phyloP scores from a whole-genome alignment of 1,139 yeast species.

The Suzukiozyma palmioleophila region DNA sequence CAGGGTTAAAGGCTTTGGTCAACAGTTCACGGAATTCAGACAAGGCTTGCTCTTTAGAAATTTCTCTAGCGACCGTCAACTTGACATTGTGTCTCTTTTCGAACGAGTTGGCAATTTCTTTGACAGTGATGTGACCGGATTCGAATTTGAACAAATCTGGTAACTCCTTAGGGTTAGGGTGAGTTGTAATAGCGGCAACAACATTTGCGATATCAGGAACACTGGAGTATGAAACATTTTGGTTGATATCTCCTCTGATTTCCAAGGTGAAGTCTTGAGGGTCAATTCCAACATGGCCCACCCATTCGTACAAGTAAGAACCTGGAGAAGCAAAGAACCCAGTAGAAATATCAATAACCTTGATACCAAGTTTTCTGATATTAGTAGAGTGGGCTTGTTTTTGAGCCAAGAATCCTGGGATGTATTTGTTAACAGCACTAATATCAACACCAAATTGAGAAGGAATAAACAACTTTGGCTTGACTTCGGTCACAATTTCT shows the following conservation, averaged over 20 bases:
- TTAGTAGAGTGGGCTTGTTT: constrained; percentile 38
- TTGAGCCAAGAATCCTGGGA: constrained; percentile 30
- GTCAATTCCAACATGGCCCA: constrained; percentile 38
- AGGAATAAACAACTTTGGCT: constrained; percentile 54
- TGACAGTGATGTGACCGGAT: constrained; percentile 37
- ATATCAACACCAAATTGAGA: constrained; percentile 57
- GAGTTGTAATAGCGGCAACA: constrained; percentile 37
- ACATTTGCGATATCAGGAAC: constrained; percentile 46
- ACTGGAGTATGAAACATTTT: constrained; percentile 27
- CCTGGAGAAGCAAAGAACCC: constrained; percentile 44
- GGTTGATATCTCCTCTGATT: constrained; percentile 39
- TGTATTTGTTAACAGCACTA: constrained; percentile 14
- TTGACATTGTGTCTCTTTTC: constrained; percentile 37
- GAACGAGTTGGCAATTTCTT: constrained; percentile 36
- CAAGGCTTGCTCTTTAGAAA: constrained; percentile 27
- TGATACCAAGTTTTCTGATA: constrained; percentile 43
- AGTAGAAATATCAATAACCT: constrained; percentile 46
- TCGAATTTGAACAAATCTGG: constrained; percentile 45
- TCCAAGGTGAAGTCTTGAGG: constrained; percentile 29
- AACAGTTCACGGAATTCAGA: constrained; percentile 25
- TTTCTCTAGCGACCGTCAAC: constrained; percentile 22
- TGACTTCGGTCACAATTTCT: constrained; percentile 32
- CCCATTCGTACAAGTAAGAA: constrained; percentile 27
- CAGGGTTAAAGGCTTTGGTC: constrained; percentile 26
- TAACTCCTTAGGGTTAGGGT: constrained; percentile 27